Conservation (phyloP, 345 rosid genomes). For the Citrus trifoliata region DNA sequence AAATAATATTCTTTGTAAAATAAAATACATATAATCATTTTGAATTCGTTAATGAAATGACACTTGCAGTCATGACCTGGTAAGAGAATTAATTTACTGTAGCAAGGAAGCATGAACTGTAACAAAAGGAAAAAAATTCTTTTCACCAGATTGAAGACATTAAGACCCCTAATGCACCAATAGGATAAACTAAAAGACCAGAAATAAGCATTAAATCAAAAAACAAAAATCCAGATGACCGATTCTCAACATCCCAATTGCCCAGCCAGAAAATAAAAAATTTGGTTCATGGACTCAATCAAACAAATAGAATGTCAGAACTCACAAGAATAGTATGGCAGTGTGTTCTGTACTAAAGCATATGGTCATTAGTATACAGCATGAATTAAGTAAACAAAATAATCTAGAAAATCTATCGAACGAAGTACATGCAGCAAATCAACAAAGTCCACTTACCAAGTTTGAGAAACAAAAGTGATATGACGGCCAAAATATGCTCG, state of each 20-base stretch:
- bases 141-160: background rate
- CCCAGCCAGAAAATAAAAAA: background rate
- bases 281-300: background rate
- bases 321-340: background rate
- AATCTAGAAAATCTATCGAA: background rate
- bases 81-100: background rate
- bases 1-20: background rate
- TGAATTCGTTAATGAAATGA: background rate
- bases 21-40: background rate
- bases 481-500: conserved; percentile 55
- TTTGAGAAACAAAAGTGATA: conserved; percentile 51
- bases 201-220: background rate
- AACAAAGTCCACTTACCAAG: conserved; percentile 56
- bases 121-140: background rate
- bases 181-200: background rate
- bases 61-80: background rate
- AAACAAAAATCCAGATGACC: background rate
- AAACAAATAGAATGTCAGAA: background rate
- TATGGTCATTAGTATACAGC: background rate
- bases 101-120: background rate
- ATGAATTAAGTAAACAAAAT: background rate
- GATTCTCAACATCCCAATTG: background rate
- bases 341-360: background rate
- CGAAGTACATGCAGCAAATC: background rate
- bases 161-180: background rate